Evolutionary conservation across 1,284 basidiomycete genomes (phyloP), one percentile per base, ranked within the genome.

Genomic region (Irpex rosettiformis): DNA sequence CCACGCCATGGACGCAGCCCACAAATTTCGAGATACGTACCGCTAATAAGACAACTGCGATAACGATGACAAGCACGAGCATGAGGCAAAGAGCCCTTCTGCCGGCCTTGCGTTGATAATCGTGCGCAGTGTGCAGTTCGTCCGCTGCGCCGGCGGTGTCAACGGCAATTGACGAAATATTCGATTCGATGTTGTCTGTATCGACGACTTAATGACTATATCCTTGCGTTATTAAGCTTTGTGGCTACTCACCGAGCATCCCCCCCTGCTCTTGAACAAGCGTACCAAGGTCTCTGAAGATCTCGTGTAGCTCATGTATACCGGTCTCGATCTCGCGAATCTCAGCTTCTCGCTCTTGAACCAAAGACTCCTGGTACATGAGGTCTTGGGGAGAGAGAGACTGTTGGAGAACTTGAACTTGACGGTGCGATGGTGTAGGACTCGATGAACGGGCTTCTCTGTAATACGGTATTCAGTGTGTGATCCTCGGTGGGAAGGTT

Each of bases 311-410:
- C 72, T 99, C 96, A 68, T 98, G 94, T 56, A 99, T 98, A 4
- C 97, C 96, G 1, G 86, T 89, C 76, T 99, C 97, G 61, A 99
- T 99, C 70, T 98, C 96, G 48, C 91, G 85, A 60, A 99, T 99
- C 70, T 98, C 96, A 0, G 80, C 81, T 72, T 99, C 96, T 18
- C 97, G 91, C 72, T 98, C 96, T 59, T 92, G 91, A 62, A 99
- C 97, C 37, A 99, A 77, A 10, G 93, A 92, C 68, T 99, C 96
- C 71, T 99, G 97, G 72, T 96, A 96, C 37, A 94, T 94, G 27
- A 98, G 82, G 72, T 99, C 96, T 64, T 93, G 89, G 0, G 92
- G 89, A 0, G 93, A 88, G 54, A 96, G 77, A 72, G 93, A 84
- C 53, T 78, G 77, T 67, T 92, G 90, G 33, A 91, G 69, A 1